Conservation (phyloP, 2,329 filamentous ascomycete species). For the Cyphellophora attinorum region DNA sequence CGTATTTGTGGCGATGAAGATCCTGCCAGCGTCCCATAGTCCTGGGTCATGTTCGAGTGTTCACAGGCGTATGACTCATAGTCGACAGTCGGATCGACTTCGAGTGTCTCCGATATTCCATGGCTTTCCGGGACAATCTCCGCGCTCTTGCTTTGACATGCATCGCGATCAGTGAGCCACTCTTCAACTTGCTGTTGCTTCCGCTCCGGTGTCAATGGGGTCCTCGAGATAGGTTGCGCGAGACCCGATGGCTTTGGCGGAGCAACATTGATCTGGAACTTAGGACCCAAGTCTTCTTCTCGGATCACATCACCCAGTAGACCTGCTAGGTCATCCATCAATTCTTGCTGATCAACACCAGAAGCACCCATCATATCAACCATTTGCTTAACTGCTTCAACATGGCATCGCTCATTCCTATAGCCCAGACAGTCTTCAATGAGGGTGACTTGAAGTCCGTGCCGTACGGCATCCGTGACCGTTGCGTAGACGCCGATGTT, state of each 20-base stretch:
- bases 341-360: constrained; percentile 48
- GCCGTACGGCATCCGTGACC: constrained; percentile 76
- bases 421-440: constrained; percentile 85
- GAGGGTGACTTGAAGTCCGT: constrained; percentile 79
- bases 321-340: constrained; percentile 42
- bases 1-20: constrained; percentile 1
- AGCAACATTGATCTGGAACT: constrained; percentile 15
- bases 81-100: background rate
- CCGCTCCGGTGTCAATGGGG: background rate
- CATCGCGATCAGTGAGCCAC: background rate
- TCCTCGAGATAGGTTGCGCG: constrained; percentile 2
- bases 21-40: too few relatives aligned
- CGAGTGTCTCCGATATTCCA: background rate
- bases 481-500: constrained; percentile 89
- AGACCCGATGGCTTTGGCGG: constrained; percentile 5
- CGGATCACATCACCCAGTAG: constrained; percentile 27
- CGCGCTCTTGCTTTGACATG: background rate
- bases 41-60: too few relatives aligned
- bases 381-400: constrained; percentile 61
- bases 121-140: background rate
- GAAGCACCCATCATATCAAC: constrained; percentile 66
- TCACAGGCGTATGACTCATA: too few relatives aligned
- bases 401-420: constrained; percentile 58
- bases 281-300: constrained; percentile 16
- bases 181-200: background rate